These are phyloP conservation scores for Cryptosporidium meleagridis DNA, from an alignment of 169 alveolate genomes.

Conservation along the genomic window DNA sequence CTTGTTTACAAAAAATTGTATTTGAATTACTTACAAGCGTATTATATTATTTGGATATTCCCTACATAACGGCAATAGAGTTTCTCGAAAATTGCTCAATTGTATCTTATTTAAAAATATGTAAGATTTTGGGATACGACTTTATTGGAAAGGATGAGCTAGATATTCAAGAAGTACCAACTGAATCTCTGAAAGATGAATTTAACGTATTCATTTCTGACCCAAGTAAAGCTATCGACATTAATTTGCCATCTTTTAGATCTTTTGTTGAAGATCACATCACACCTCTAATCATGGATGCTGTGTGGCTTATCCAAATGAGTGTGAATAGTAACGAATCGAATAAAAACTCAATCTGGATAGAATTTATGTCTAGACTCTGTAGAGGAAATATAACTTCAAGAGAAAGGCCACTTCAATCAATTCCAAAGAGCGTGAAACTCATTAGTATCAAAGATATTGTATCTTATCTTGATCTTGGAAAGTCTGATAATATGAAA, in stretches of 20 bases:
- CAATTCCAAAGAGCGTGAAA: slow-evolving; percentile 61
- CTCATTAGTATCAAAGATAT: slow-evolving; percentile 25
- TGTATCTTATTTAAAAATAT: slow-evolving; percentile 41
- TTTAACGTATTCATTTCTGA: not conserved
- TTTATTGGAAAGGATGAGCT: slow-evolving; percentile 46
- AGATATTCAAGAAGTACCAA: slow-evolving; percentile 24
- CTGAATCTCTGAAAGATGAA: slow-evolving; percentile 10
- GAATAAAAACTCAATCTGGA: slow-evolving; percentile 4
- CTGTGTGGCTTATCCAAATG: slow-evolving; percentile 63
- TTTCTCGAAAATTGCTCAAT: slow-evolving; percentile 60
- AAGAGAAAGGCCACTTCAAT: slow-evolving; percentile 34
- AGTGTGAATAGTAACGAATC: not conserved
- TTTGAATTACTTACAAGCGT: slow-evolving; percentile 43
- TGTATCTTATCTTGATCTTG: slow-evolving; percentile 58
- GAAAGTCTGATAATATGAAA: slow-evolving; percentile 55
- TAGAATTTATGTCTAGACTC: slow-evolving; percentile 54
- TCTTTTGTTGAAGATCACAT: slow-evolving; percentile 24
- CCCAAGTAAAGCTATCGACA: not conserved
- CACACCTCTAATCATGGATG: slow-evolving; percentile 67
- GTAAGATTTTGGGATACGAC: slow-evolving; percentile 20
- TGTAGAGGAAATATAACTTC: slow-evolving; percentile 66
- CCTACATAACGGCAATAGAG: slow-evolving; percentile 11
- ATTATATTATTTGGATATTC: slow-evolving; percentile 16
- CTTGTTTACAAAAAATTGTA: slow-evolving; percentile 29
- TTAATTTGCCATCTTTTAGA: slow-evolving; percentile 2